Evolutionary conservation across 768 basidiomycete species (phyloP).

Genomic region (Leccinum ochraceum): DNA sequence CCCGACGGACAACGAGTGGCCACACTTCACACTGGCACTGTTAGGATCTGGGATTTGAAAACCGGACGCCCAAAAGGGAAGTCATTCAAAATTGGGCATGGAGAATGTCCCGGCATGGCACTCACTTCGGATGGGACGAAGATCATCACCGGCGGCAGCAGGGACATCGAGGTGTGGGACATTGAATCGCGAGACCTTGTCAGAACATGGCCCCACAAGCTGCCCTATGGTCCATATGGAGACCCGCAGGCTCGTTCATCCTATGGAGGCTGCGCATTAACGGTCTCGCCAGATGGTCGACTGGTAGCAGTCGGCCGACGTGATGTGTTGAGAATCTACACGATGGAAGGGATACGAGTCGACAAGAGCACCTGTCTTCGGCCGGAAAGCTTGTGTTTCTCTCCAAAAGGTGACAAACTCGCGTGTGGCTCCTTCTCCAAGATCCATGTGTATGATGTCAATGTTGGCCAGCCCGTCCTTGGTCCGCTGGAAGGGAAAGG

Average conservation of each 20-base stretch:
- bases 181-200: neutral
- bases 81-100: neutral
- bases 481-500: neutral
- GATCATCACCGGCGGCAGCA: neutral
- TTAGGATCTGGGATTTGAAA: constrained; percentile 5
- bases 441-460: constrained; percentile 4
- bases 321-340: neutral
- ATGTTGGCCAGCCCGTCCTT: neutral
- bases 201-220: neutral
- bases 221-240: no score
- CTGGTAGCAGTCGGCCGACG: neutral
- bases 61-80: constrained; percentile 5
- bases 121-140: neutral
- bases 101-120: neutral
- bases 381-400: constrained; percentile 1
- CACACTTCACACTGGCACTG: neutral
- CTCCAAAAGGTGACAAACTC: constrained; percentile 2
- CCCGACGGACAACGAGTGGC: constrained; percentile 9
- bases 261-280: neutral
- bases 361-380: neutral
- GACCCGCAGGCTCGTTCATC: neutral
- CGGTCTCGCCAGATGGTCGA: neutral
- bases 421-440: neutral
- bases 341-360: neutral
- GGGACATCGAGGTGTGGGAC: neutral